Conservation (phyloP, 345 rosid genomes). For the Salix koriyanagi region DNA sequence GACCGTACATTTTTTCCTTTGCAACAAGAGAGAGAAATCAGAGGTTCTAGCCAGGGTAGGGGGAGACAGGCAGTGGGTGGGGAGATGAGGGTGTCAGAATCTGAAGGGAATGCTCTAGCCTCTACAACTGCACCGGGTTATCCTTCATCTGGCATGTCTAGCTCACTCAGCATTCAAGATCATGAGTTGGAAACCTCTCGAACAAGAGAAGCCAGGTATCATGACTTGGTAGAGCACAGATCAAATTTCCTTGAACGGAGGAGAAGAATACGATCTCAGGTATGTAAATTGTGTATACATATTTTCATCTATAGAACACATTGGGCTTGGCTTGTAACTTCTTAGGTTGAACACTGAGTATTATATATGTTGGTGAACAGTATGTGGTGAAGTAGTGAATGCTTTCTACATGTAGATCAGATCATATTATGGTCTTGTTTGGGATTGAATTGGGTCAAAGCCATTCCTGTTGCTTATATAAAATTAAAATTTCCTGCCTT, state of each 20-base stretch:
- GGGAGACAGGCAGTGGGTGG: constrained; percentile 32
- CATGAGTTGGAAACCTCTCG: constrained; percentile 56
- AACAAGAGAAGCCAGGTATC: constrained; percentile 76
- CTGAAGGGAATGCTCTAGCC: constrained; percentile 30
- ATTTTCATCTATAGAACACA: background rate
- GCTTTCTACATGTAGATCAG: background rate
- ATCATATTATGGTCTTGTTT: background rate
- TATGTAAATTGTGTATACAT: constrained; percentile 30
- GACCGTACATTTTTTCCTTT: constrained; percentile 51
- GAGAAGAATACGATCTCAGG: constrained; percentile 97
- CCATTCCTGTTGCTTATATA: background rate
- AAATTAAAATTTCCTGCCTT: background rate
- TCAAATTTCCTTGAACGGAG: constrained; percentile 89
- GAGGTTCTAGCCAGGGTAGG: constrained; percentile 39
- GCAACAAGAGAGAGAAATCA: constrained; percentile 45
- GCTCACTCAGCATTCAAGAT: constrained; percentile 48
- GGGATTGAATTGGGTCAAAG: constrained; percentile 1
- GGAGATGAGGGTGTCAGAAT: constrained; percentile 29
- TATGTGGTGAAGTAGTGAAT: background rate
- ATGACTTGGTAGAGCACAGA: constrained; percentile 75
- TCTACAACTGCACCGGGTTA: constrained; percentile 40
- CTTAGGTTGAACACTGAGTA: background rate
- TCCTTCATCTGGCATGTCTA: constrained; percentile 42
- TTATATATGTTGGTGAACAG: background rate
- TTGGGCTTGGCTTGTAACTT: constrained; percentile 3